These are phyloP conservation scores for Chlorella variabilis DNA, from an alignment of 163 green algal species.

Conservation along the genomic window DNA sequence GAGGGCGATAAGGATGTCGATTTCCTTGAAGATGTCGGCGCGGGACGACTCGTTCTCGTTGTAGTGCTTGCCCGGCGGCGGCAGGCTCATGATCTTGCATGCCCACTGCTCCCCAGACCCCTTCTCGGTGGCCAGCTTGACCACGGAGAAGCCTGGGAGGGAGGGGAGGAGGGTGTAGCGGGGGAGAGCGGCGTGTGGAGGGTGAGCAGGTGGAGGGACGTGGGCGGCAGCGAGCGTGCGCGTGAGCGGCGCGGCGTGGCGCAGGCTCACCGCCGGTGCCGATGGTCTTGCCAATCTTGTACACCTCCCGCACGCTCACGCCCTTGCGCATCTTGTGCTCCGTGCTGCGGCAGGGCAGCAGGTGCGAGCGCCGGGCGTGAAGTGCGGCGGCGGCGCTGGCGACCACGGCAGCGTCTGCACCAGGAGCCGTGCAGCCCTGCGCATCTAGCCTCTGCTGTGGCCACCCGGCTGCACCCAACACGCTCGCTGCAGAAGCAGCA, in stretches of 20 bases:
- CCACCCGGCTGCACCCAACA: no score
- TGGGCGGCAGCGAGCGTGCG: background rate
- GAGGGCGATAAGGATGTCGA: slow-evolving; percentile 85
- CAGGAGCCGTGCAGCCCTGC: no score
- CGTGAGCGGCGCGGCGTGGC: background rate
- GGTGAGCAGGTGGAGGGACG: background rate
- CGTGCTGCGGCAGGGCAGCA: background rate
- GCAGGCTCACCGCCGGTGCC: slow-evolving; percentile 77
- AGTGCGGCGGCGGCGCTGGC: background rate
- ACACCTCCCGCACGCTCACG: slow-evolving; percentile 74
- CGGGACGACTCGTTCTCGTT: slow-evolving; percentile 68
- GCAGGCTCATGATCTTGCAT: slow-evolving; percentile 69
- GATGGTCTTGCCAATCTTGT: slow-evolving; percentile 84
- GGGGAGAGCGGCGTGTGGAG: background rate
- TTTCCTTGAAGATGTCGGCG: slow-evolving; percentile 64
- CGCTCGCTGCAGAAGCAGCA: no score
- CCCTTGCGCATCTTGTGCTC: slow-evolving; percentile 71
- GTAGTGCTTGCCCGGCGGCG: slow-evolving; percentile 59
- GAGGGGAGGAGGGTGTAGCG: background rate
- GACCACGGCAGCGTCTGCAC: no score
- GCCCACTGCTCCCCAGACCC: slow-evolving; percentile 63
- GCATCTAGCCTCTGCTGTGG: no score
- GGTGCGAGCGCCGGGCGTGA: no score
- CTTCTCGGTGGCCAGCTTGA: slow-evolving; percentile 78
- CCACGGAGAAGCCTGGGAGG: slow-evolving; percentile 79